Evolutionary conservation across 2,329 filamentous ascomycete genomes (phyloP).

Genomic region (Diaporthe australafricana): DNA sequence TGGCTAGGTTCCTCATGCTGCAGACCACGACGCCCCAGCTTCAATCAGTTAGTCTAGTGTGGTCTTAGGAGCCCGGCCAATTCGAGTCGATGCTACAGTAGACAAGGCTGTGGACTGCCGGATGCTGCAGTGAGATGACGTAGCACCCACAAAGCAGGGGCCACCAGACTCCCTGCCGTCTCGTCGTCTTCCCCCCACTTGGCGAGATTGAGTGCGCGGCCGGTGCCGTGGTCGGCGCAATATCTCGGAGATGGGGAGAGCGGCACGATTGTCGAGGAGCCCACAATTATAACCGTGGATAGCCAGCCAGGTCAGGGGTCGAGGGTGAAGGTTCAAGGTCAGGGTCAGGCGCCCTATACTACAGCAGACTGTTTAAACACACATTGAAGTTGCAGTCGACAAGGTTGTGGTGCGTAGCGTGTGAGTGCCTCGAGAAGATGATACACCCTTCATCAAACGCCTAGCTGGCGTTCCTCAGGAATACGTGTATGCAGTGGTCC

Average conservation of each 20-base stretch:
- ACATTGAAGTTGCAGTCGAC: not conserved
- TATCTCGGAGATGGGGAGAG: constrained; percentile 13
- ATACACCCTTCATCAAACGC: constrained; percentile 1
- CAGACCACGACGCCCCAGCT: not conserved
- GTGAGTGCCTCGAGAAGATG: no score
- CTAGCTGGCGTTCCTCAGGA: not conserved
- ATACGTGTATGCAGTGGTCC: not conserved
- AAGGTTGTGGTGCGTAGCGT: constrained; percentile 1
- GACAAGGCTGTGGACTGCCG: constrained; percentile 24
- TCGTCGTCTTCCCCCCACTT: not conserved
- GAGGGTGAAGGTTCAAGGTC: not conserved
- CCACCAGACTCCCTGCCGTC: not conserved
- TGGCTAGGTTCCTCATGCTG: not conserved
- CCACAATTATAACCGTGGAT: constrained; percentile 17
- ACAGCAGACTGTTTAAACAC: no score
- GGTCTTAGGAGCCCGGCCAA: not conserved
- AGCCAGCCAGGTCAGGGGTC: constrained; percentile 20
- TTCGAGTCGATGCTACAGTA: not conserved
- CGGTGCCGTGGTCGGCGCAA: constrained; percentile 21
- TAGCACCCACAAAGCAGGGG: constrained; percentile 23
- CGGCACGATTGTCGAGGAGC: constrained; percentile 23
- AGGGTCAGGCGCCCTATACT: not conserved
- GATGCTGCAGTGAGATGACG: constrained; percentile 26
- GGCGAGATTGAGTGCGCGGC: constrained; percentile 25
- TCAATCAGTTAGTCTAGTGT: not conserved